Evolutionary conservation across 108 stramenopile species (phyloP), one percentile per base, ranked within the genome.

Genomic region (Skeletonema grethae): DNA sequence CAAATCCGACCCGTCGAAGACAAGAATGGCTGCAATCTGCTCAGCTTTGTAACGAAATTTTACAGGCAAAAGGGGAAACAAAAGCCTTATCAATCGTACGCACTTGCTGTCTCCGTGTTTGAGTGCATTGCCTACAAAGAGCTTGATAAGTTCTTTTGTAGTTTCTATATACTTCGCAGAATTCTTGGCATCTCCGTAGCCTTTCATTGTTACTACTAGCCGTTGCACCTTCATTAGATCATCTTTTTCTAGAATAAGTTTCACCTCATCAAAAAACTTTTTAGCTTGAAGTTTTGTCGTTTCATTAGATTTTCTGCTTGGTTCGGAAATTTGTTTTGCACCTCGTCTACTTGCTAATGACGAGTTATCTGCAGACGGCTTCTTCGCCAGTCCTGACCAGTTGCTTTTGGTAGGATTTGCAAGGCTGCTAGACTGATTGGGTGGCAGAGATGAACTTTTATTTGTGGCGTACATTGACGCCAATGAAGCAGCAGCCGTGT

Each of bases 131-230:
- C 50, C 36, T 28, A 58, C 68, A 45, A 82, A 45, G 11, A 82
- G 46, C 24, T 29, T 10, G 9, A 82, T 25, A 2, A 82, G 67
- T 45, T 74, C 77, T 63, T 55, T 82, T 35, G 77, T 73, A 58
- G 73, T 59, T 25, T 60, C 69, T 5, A 79, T 12, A 53, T 82
- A 82, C 15, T 57, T 34, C 25, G 66, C 41, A 24, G 53, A 55
- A 31, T 67, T 69, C 64, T 75, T 70, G 22, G 48, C 38, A 25
- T 79, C 77, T 7, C 88, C 82, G 41, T 80, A 62, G 16, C 57
- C 67, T 77, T 93, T 91, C 90, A 95, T 91, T 18, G 71, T 65
- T 48, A 90, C 85, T 7, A 88, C 65, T 34, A 80, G 62, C 56
- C 86, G 84, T 28, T 83, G 80, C 1, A 91, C 77, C 31, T 71